Evolutionary conservation across 352 stramenopile species (phyloP).

Genomic region (Phytophthora tentaculata): DNA sequence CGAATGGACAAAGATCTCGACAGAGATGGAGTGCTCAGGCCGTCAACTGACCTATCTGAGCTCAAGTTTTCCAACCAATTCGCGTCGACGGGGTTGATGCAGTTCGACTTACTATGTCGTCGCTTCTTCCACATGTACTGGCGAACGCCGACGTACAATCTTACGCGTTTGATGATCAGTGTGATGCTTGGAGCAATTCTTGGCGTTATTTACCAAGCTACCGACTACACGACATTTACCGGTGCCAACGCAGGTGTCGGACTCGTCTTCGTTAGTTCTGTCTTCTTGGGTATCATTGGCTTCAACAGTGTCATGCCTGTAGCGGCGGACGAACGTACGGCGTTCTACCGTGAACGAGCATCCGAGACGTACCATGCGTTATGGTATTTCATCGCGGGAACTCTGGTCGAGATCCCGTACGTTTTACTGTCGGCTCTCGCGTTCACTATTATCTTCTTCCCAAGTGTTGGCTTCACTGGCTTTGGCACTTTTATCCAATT

Average conservation of each 20-base stretch:
- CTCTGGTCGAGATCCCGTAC: constrained; percentile 81
- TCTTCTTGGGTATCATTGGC: constrained; percentile 84
- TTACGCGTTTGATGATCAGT: constrained; percentile 75
- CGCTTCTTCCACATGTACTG: constrained; percentile 84
- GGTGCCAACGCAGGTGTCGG: constrained; percentile 60
- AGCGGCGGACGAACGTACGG: constrained; percentile 82
- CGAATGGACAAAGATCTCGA: constrained; percentile 52
- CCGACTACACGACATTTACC: constrained; percentile 55
- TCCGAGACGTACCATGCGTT: constrained; percentile 90
- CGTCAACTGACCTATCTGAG: constrained; percentile 37
- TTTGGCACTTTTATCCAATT: constrained; percentile 46
- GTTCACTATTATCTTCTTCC: constrained; percentile 50
- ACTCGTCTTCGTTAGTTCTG: constrained; percentile 82
- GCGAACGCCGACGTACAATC: constrained; percentile 83
- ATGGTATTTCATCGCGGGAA: constrained; percentile 84
- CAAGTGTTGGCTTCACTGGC: constrained; percentile 52
- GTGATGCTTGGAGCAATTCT: constrained; percentile 78
- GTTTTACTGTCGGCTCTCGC: constrained; percentile 43
- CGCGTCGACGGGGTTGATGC: constrained; percentile 26
- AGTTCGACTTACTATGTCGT: constrained; percentile 55
- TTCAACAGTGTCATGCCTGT: constrained; percentile 85
- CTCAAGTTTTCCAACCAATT: constrained; percentile 51
- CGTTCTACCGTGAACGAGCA: constrained; percentile 92
- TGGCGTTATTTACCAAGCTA: constrained; percentile 69
- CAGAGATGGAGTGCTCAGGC: constrained; percentile 47